A percentile compares a stretch with the other conserved stretches of the same genome.
These are phyloP conservation scores for Ophiocordyceps unilateralis DNA, from an alignment of 2,329 filamentous ascomycete species.

Conservation along the genomic window DNA sequence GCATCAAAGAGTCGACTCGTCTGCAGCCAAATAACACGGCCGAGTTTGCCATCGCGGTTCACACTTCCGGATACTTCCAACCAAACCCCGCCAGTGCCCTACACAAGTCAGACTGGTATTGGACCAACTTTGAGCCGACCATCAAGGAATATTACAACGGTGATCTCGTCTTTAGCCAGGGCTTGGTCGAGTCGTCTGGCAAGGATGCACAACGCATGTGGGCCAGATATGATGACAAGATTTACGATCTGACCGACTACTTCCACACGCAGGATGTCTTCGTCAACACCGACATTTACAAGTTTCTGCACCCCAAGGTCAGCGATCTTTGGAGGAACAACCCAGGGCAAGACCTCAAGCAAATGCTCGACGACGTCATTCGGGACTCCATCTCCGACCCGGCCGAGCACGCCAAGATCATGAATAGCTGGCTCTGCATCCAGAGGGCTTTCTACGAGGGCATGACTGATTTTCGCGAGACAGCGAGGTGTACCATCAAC, in stretches of 20 bases:
- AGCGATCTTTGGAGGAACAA: slow-evolving; percentile 54
- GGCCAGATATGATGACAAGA: slow-evolving; percentile 56
- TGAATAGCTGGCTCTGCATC: slow-evolving; percentile 62
- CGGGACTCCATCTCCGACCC: slow-evolving; percentile 29
- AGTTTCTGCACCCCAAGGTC: slow-evolving; percentile 56
- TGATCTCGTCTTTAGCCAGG: slow-evolving; percentile 54
- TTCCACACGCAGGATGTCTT: slow-evolving; percentile 53
- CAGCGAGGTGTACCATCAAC: slow-evolving; percentile 65
- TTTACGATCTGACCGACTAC: slow-evolving; percentile 90
- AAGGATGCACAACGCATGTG: slow-evolving; percentile 52
- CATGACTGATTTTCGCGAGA: slow-evolving; percentile 66
- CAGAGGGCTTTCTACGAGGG: slow-evolving; percentile 72
- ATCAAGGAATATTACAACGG: slow-evolving; percentile 84
- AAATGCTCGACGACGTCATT: slow-evolving; percentile 39
- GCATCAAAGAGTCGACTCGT: slow-evolving; percentile 34
- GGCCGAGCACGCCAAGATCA: slow-evolving; percentile 31
- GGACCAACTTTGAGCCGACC: slow-evolving; percentile 50
- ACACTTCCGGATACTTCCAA: slow-evolving; percentile 51
- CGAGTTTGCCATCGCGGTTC: slow-evolving; percentile 36
- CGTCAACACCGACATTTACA: slow-evolving; percentile 38
- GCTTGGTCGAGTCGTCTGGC: slow-evolving; percentile 46
- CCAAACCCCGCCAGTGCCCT: slow-evolving; percentile 40
- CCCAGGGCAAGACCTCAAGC: slow-evolving; percentile 63
- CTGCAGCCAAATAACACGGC: slow-evolving; percentile 51
- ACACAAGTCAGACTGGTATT: slow-evolving; percentile 59